Base-by-base conservation (phyloP, 495 filamentous ascomycete genomes). In the Sordaria brevicollis region DNA sequence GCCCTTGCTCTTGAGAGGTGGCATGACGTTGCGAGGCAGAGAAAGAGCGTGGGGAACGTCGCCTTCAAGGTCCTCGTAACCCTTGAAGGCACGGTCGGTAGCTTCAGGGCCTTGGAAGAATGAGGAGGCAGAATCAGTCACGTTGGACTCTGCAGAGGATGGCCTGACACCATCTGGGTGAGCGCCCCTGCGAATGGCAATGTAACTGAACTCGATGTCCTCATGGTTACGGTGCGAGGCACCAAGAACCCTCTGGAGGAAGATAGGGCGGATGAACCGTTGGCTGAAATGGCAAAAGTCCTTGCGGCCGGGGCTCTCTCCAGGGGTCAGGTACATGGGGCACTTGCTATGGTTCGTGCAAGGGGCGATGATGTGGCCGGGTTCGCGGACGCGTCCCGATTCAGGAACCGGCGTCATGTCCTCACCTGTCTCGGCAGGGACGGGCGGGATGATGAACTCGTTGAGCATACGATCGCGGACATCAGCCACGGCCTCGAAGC, bases 211-310 rank as follows among this genome's bases (percentile, higher is more conserved):
- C 70, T 89, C 82, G 68, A 97, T 83, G 75, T 99, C 93, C 73
- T 97, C 96, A 75, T 96, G 92, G 76, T 97, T 97, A 36, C 86
- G 86, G 70, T 90, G 86, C 5, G 73, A 65, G 9, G 86, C 87
- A 4, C 88, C 89, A 33, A 95, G 81, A 19, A 98, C 86, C 41
- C 88, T 85, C 77, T 97, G 95, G 36, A 97, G 80, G 79, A 92
- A 97, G 1, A 80, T 76, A 0, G 95, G 95, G 0, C 95, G 87
- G 66, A 94, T 89, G 78, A 89, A 99, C 54, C 96, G 87, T 79
- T 99, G 95, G 67, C 81, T 82, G 79, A 99, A 99, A 77, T 92
- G 91, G 78, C 95, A 99, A 75, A 89, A 96, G 74, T 99, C 95
- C 74, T 90, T 92, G 72, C 95, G 87, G 25, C 91, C 91, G 41